Percentiles rank a stretch among this genome's conserved stretches.
Evolutionary conservation across 1,284 basidiomycete species (phyloP).

Genomic region (Heterobasidion parviporum): DNA sequence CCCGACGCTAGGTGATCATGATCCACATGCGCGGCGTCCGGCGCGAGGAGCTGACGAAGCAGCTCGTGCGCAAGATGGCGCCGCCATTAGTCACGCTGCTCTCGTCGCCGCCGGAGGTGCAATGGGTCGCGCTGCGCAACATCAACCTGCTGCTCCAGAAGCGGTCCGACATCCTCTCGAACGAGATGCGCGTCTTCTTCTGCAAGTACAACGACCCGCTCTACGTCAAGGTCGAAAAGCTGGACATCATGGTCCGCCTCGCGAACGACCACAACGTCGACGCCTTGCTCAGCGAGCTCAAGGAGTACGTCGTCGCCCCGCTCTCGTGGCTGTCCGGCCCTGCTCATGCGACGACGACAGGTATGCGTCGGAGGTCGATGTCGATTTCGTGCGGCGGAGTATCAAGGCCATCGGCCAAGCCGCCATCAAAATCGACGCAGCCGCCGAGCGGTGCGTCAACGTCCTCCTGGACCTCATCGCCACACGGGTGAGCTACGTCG

Average conservation of each 20-base stretch:
- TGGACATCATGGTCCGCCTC: constrained; percentile 97
- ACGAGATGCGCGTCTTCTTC: constrained; percentile 98
- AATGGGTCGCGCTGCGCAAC: constrained; percentile 96
- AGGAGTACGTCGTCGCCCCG: constrained; percentile 58
- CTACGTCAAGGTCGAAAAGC: constrained; percentile 97
- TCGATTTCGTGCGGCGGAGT: constrained; percentile 93
- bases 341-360: constrained; percentile 27
- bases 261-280: constrained; percentile 91
- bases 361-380: constrained; percentile 96
- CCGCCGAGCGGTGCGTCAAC: constrained; percentile 92
- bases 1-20: constrained; percentile 75
- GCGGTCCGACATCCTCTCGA: constrained; percentile 80
- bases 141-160: constrained; percentile 96
- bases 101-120: constrained; percentile 77
- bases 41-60: constrained; percentile 82
- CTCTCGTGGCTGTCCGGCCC: neutral
- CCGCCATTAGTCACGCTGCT: constrained; percentile 84
- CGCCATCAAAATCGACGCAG: constrained; percentile 90
- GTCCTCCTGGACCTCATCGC: constrained; percentile 88
- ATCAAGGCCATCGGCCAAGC: constrained; percentile 95
- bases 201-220: constrained; percentile 99
- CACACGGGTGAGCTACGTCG: constrained; percentile 93
- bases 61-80: constrained; percentile 94
- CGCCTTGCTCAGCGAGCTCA: constrained; percentile 89
- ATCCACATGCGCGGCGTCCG: constrained; percentile 85